Conservation (phyloP, 345 rosid species). For the Brassica napus region DNA sequence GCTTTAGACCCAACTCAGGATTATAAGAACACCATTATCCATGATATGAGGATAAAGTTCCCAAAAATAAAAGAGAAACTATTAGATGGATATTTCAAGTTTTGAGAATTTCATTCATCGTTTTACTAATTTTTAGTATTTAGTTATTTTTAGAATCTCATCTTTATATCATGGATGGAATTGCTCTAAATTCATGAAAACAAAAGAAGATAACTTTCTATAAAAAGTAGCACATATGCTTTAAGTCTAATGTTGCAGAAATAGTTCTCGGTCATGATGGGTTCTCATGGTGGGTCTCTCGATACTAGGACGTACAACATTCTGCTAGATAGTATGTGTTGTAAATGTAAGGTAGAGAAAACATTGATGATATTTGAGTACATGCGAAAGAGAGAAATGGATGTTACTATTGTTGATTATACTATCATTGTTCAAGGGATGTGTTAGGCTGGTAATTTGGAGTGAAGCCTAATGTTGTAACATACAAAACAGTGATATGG, state of each 20-base stretch:
- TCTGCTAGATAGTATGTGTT: slow-evolving; percentile 28
- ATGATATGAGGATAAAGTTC: not conserved
- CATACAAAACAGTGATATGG: slow-evolving; percentile 39
- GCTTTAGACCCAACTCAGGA: not conserved
- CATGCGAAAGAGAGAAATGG: slow-evolving; percentile 28
- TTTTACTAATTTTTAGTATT: not conserved
- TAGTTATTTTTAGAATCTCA: not conserved
- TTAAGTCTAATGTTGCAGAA: slow-evolving; percentile 3
- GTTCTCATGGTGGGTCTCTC: slow-evolving; percentile 3
- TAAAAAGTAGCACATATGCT: not conserved
- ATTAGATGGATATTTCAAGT: not conserved
- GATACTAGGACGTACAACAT: slow-evolving; percentile 30
- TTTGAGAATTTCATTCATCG: not conserved
- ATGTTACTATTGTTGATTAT: slow-evolving; percentile 31
- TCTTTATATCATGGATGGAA: not conserved
- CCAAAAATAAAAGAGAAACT: not conserved
- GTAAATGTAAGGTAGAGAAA: slow-evolving; percentile 8
- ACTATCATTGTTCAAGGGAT: slow-evolving; percentile 45
- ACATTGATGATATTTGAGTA: slow-evolving; percentile 22
- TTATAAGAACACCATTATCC: not conserved
- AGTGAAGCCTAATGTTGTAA: slow-evolving; percentile 42
- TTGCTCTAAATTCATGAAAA: not conserved
- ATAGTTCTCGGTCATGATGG: slow-evolving; percentile 26
- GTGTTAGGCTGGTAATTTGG: slow-evolving; percentile 42
- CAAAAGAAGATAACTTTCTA: not conserved